Conservation (phyloP, 805 yeast species). For the Ogataea pini region DNA sequence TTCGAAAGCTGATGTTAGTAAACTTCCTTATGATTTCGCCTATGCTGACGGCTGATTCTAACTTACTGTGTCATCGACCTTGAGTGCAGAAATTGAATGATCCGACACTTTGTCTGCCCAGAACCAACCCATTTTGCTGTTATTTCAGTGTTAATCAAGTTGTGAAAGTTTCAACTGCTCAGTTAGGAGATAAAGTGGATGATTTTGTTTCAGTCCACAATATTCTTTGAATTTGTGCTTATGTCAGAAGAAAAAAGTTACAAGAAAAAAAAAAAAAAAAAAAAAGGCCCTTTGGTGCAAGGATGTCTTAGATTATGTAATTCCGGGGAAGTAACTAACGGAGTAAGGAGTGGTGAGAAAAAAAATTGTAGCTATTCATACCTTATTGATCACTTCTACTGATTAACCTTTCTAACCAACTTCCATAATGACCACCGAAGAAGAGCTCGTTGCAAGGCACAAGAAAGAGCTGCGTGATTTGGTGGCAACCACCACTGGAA, state of each 20-base stretch:
- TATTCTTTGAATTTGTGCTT: neutral
- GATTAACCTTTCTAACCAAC: too few species aligned
- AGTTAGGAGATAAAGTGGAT: neutral
- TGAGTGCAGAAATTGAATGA: neutral
- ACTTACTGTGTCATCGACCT: constrained; percentile 1
- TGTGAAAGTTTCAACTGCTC: neutral
- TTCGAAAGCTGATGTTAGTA: neutral
- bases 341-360: too few species aligned
- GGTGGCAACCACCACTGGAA: constrained; percentile 63
- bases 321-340: too few species aligned
- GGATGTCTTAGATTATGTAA: too few species aligned
- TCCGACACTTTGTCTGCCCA: constrained; percentile 58
- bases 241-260: constrained; percentile 2
- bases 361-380: too few species aligned
- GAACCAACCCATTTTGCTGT: constrained; percentile 70
- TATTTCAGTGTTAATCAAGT: neutral
- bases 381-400: too few species aligned
- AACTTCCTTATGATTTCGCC: too few species aligned
- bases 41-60: too few species aligned
- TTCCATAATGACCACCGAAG: constrained; percentile 37
- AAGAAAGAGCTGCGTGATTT: constrained; percentile 68
- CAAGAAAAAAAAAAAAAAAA: neutral
- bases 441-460: constrained; percentile 59
- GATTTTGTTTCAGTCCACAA: neutral
- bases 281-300: neutral